Conservation (phyloP, 495 filamentous ascomycete genomes). For the Xylaria cubensis region DNA sequence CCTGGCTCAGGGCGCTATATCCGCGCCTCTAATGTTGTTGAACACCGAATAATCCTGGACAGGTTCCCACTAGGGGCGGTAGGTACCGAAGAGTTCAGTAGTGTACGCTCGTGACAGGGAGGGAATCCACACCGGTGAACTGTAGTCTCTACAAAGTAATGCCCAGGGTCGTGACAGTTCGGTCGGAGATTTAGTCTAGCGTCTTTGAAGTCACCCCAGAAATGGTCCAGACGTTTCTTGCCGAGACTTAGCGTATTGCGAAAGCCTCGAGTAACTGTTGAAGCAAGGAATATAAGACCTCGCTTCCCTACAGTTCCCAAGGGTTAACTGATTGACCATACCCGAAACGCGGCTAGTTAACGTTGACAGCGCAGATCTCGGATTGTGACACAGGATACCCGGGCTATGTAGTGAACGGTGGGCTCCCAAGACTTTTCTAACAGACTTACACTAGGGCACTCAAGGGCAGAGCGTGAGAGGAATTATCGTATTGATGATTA, state of each 20-base stretch:
- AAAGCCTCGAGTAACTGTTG: neutral
- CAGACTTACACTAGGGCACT: neutral
- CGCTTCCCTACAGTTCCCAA: neutral
- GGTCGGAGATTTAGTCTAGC: slow-evolving; percentile 17
- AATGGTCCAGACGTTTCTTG: slow-evolving; percentile 8
- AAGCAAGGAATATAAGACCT: slow-evolving; percentile 14
- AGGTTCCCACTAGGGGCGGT: slow-evolving; percentile 1
- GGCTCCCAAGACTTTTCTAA: neutral
- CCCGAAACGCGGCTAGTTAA: slow-evolving; percentile 18
- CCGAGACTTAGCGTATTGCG: slow-evolving; percentile 9
- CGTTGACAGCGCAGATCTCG: slow-evolving; percentile 18
- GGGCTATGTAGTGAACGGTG: slow-evolving; percentile 13
- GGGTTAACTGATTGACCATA: slow-evolving; percentile 13
- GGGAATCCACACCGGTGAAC: slow-evolving; percentile 27
- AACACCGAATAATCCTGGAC: slow-evolving; percentile 4
- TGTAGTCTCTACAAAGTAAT: neutral
- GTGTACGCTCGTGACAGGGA: slow-evolving; percentile 10
- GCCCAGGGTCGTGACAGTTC: slow-evolving; percentile 10
- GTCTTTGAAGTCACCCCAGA: neutral
- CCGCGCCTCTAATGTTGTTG: neutral
- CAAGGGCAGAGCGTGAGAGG: neutral
- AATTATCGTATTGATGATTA: neutral
- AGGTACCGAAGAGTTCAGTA: neutral
- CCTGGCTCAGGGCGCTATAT: neutral
- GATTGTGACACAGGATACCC: slow-evolving; percentile 3